A percentile compares a stretch with the other conserved stretches of the same genome.
phyloP scores from a whole-genome alignment of 768 basidiomycete genomes.

The Tubosaeta sp. region DNA sequence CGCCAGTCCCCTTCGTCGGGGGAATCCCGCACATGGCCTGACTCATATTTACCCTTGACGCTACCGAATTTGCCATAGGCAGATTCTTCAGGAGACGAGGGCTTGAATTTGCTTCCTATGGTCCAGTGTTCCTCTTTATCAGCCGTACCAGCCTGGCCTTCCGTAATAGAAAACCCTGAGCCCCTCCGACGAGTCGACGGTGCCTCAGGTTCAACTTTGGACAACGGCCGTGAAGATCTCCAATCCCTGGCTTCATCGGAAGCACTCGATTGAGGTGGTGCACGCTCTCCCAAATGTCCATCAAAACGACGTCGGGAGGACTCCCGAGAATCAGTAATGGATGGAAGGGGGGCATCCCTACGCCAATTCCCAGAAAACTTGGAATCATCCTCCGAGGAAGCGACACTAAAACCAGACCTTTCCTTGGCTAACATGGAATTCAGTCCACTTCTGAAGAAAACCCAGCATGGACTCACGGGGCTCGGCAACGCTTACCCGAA shows the following conservation, averaged over 20 bases:
- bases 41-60: conserved; percentile 48
- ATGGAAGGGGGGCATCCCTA: conserved; percentile 81
- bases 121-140: conserved; percentile 80
- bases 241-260: conserved; percentile 66
- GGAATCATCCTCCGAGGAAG: conserved; percentile 57
- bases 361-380: conserved; percentile 87
- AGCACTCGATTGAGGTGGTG: conserved; percentile 42
- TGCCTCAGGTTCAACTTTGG: conserved; percentile 43
- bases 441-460: conserved; percentile 5
- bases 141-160: conserved; percentile 46
- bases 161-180: conserved; percentile 50
- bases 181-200: conserved; percentile 52
- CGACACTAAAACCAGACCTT: conserved; percentile 51
- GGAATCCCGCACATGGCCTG: conserved; percentile 46
- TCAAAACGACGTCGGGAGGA: conserved; percentile 65
- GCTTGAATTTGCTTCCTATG: conserved; percentile 70
- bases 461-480: conserved; percentile 63
- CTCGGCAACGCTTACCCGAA: conserved; percentile 94
- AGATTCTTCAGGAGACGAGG: conserved; percentile 41
- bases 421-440: conserved; percentile 62
- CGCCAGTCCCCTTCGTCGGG: conserved; percentile 76
- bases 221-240: conserved; percentile 53
- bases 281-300: conserved; percentile 43
- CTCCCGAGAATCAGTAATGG: conserved; percentile 56
- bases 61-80: conserved; percentile 42